Evolutionary conservation across 2,329 filamentous ascomycete genomes (phyloP), one percentile per base, ranked within the genome.

Genomic region (Ophiocordyceps unilateralis): DNA sequence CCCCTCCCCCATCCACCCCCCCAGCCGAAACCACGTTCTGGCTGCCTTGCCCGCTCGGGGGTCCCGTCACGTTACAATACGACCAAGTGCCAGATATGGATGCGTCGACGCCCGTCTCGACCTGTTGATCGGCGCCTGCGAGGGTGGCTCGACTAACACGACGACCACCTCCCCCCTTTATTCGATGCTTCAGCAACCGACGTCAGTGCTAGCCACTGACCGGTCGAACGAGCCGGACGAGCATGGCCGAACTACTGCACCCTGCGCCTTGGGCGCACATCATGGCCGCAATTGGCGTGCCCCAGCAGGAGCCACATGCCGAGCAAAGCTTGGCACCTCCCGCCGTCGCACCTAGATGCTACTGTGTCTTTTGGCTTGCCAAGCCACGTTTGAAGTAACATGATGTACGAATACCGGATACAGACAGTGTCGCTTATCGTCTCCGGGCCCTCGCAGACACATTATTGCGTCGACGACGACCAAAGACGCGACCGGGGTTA

Each of bases 311-410:
- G 43, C 48, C 51, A 51, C 51, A 52, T 54, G 50, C 51, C 50
- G 50, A 50, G 41, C 45, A 53, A 55, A 48, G 51, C 53, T 55
- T 54, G 52, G 52, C 50, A 47, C 20, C 12, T 30, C 28, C 28
- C 28, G 28, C 20, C 11, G 22, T 39, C 12, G 37, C 22, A 39
- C 20, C 26, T 17, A 40, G 39, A 17, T 41, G n/a, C 40, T 41
- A n/a, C 28, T 20, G 39, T 41, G 22, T 30, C 23, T 23, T 24
- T 41, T 39, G 34, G 41, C 43, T 44, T 24, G 40, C n/a, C 41
- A 38, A 45, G 43, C 21, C 36, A 44, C 43, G 40, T 41, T 38
- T 42, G 40, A 34, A 19, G 32, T 36, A 36, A 19, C n/a, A 19
- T 17, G 10, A n/a, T 19, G 32, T 36, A 19, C 17, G 15, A 8